These are phyloP conservation scores for Triticum aestivum DNA, from an alignment of 176 grass and related monocot species.

Conservation along the genomic window DNA sequence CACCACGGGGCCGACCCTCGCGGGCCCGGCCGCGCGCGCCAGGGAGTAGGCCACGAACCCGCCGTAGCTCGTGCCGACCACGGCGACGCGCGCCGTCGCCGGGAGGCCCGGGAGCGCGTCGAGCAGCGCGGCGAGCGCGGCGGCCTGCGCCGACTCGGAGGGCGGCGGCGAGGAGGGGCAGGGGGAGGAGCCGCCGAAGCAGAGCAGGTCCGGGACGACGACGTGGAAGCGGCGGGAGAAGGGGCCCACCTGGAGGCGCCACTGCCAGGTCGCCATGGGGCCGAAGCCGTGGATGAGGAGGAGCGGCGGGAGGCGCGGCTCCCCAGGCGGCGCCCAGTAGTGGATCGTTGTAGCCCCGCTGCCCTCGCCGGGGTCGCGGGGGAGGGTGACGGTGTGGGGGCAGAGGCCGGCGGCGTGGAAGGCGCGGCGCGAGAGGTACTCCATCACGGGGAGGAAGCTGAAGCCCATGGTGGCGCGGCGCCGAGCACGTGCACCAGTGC, in stretches of 20 bases:
- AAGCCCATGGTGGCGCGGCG: constrained; percentile 36
- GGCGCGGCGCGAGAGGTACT: constrained; percentile 34
- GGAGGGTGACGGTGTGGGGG: constrained; percentile 37
- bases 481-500: neutral
- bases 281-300: constrained; percentile 85
- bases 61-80: constrained; percentile 83
- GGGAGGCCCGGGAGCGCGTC: constrained; percentile 32
- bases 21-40: constrained; percentile 42
- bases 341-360: neutral
- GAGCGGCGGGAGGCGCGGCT: constrained; percentile 45
- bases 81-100: constrained; percentile 12
- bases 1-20: constrained; percentile 53
- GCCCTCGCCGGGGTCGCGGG: constrained; percentile 33
- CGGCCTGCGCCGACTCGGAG: constrained; percentile 53
- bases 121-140: constrained; percentile 54
- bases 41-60: constrained; percentile 78
- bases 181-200: constrained; percentile 67
- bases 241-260: constrained; percentile 53
- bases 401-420: constrained; percentile 65
- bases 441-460: constrained; percentile 50
- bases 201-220: constrained; percentile 73
- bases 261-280: constrained; percentile 77
- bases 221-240: constrained; percentile 55
- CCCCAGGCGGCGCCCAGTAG: constrained; percentile 35
- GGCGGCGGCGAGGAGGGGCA: constrained; percentile 31